These are phyloP conservation scores for Quercus variabilis DNA, from an alignment of 306 rosid genomes.

Conservation along the genomic window DNA sequence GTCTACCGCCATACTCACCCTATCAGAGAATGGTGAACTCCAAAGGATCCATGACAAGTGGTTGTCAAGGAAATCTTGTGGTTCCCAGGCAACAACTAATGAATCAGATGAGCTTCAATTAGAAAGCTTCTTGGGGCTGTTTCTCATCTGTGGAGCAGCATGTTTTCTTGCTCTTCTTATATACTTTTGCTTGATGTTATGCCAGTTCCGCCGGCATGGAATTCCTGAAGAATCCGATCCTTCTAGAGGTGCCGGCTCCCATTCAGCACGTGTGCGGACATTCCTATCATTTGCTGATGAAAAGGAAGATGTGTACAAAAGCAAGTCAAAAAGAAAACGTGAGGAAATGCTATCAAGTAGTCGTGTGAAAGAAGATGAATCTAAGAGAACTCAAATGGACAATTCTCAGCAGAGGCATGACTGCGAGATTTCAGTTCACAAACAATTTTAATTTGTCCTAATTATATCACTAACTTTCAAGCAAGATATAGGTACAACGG, in stretches of 20 bases:
- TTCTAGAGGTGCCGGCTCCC: conserved; percentile 3
- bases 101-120: conserved; percentile 31
- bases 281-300: conserved; percentile 31
- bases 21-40: conserved; percentile 45
- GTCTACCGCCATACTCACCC: conserved; percentile 43
- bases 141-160: conserved; percentile 24
- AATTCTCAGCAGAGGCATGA: background rate
- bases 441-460: no score
- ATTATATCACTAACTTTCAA: no score
- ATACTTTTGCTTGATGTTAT: conserved; percentile 7
- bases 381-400: conserved; percentile 22
- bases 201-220: conserved; percentile 24
- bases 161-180: conserved; percentile 24
- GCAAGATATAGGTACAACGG: no score
- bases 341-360: conserved; percentile 10
- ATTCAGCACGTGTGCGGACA: background rate
- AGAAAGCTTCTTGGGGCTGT: conserved; percentile 45
- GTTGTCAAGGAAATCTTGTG: conserved; percentile 36
- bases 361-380: background rate
- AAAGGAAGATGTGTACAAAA: conserved; percentile 20
- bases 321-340: conserved; percentile 37
- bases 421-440: no score
- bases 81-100: background rate
- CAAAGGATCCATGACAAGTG: conserved; percentile 38
- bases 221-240: conserved; percentile 7